phyloP scores from a whole-genome alignment of 495 filamentous ascomycete species.

The Aspergillus cavernicola region DNA sequence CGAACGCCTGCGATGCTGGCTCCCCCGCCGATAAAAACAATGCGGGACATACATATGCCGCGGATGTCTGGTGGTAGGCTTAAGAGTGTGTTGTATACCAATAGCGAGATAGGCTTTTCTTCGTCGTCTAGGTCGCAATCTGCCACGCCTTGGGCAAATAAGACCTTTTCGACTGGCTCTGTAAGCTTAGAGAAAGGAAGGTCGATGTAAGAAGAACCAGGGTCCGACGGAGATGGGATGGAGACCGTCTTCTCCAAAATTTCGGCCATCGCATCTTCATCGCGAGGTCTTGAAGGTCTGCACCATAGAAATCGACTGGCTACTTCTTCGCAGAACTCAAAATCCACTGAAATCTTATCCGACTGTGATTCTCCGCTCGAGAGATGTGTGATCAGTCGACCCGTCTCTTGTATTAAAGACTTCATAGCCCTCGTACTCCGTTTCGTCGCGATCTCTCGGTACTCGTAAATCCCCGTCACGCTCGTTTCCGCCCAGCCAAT shows the following conservation, averaged over 20 bases:
- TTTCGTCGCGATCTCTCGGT: slow-evolving; percentile 65
- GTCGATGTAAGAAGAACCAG: slow-evolving; percentile 35
- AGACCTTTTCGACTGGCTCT: slow-evolving; percentile 68
- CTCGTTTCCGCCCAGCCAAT: slow-evolving; percentile 88
- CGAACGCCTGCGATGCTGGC: slow-evolving; percentile 78
- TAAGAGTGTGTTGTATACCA: slow-evolving; percentile 74
- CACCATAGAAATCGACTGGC: slow-evolving; percentile 75
- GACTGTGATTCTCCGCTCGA: slow-evolving; percentile 12
- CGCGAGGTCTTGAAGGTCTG: slow-evolving; percentile 25
- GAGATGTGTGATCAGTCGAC: slow-evolving; percentile 54
- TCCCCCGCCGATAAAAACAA: slow-evolving; percentile 82
- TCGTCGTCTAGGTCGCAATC: slow-evolving; percentile 73
- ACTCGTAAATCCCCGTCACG: slow-evolving; percentile 81
- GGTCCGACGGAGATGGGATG: slow-evolving; percentile 43
- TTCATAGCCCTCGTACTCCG: slow-evolving; percentile 73
- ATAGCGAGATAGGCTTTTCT: slow-evolving; percentile 66
- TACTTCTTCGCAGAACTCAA: slow-evolving; percentile 78
- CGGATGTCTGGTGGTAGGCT: slow-evolving; percentile 76
- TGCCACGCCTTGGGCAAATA: slow-evolving; percentile 58
- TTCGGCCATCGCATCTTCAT: not conserved
- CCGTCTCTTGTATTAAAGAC: slow-evolving; percentile 63
- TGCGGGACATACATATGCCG: slow-evolving; percentile 81
- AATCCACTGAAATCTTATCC: slow-evolving; percentile 46
- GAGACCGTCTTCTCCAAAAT: slow-evolving; percentile 24
- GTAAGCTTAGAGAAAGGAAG: slow-evolving; percentile 67